Evolutionary conservation across 306 rosid genomes (phyloP).

Genomic region (Bauhinia variegata): DNA sequence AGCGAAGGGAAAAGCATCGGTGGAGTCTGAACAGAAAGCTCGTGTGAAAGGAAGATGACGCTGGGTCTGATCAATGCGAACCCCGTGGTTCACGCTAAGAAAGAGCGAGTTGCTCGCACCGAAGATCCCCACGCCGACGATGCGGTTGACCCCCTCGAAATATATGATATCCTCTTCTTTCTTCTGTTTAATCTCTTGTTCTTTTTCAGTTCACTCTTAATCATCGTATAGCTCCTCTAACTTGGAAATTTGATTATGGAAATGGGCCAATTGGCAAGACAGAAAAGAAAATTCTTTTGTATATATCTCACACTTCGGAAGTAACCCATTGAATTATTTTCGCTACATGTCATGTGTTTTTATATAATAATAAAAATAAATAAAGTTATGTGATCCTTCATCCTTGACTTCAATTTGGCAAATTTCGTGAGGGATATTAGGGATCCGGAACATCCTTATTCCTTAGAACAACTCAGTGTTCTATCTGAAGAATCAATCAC

Average conservation of each 20-base stretch:
- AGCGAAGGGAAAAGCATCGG: neutral
- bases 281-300: too few species aligned
- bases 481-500: conserved; percentile 94
- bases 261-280: too few species aligned
- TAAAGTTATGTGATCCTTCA: conserved; percentile 39
- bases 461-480: conserved; percentile 95
- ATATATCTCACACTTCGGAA: neutral
- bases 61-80: conserved; percentile 95
- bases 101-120: conserved; percentile 77
- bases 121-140: conserved; percentile 64
- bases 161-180: conserved; percentile 83
- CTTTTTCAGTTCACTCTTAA: neutral
- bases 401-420: conserved; percentile 69
- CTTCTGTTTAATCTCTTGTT: neutral
- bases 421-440: conserved; percentile 95
- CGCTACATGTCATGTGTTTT: conserved; percentile 1
- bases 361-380: neutral
- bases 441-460: conserved; percentile 99
- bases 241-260: neutral
- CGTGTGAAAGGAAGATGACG: conserved; percentile 56
- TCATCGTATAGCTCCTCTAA: neutral
- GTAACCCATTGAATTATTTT: neutral
- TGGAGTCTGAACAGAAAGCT: neutral
- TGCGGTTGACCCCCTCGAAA: conserved; percentile 89
- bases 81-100: conserved; percentile 94